These are phyloP conservation scores for Toxicodendron radicans DNA, from an alignment of 345 rosid species.

Conservation along the genomic window DNA sequence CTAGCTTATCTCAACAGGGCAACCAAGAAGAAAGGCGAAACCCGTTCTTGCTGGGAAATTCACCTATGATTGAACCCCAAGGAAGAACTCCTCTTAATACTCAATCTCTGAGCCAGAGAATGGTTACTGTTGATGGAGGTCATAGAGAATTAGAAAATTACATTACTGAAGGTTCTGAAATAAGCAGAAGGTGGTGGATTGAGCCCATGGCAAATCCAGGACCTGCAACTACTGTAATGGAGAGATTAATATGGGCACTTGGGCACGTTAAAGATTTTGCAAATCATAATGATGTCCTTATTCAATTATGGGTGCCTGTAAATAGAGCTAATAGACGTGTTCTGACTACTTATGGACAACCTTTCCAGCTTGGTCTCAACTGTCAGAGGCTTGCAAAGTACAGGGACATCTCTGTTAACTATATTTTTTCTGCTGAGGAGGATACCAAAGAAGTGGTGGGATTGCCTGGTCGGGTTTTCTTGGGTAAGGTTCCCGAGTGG, in stretches of 20 bases:
- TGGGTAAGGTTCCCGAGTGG: constrained; percentile 91
- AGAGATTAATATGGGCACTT: constrained; percentile 69
- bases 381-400: constrained; percentile 67
- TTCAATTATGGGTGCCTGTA: constrained; percentile 90
- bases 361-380: constrained; percentile 58
- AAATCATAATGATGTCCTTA: constrained; percentile 64
- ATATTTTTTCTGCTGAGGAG: constrained; percentile 75
- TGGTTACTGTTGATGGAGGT: constrained; percentile 11
- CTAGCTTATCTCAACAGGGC: constrained; percentile 28
- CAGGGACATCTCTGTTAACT: constrained; percentile 70
- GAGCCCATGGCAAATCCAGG: constrained; percentile 48
- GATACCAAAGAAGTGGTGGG: constrained; percentile 64
- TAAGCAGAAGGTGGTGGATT: constrained; percentile 69
- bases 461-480: constrained; percentile 82
- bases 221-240: constrained; percentile 53
- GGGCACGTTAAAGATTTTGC: constrained; percentile 53
- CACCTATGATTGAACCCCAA: constrained; percentile 30
- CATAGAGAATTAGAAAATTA: constrained; percentile 13
- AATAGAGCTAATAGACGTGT: constrained; percentile 63
- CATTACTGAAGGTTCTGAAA: constrained; percentile 35
- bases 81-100: constrained; percentile 28
- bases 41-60: constrained; percentile 20
- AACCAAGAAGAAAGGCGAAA: constrained; percentile 41
- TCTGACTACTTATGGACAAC: constrained; percentile 67
- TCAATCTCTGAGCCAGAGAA: constrained; percentile 22